Evolutionary conservation across 1,284 basidiomycete genomes (phyloP).

Genomic region (Neotropicomus parvogracilis): DNA sequence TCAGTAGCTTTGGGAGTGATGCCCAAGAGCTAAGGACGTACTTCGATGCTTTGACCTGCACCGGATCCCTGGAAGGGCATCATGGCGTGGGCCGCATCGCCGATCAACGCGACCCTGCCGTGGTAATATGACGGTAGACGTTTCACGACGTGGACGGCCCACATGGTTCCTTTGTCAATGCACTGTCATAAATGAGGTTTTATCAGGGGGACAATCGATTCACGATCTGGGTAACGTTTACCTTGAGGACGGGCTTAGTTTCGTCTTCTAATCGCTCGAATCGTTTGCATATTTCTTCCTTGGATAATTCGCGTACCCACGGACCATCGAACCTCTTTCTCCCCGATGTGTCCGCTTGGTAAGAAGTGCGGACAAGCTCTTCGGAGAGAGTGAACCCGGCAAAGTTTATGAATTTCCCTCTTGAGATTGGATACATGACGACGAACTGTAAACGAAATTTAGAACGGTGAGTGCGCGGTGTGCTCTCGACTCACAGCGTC

Average conservation of each 20-base stretch:
- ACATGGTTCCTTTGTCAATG: slow-evolving; percentile 39
- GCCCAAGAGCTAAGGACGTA: slow-evolving; percentile 16
- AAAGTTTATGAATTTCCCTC: slow-evolving; percentile 32
- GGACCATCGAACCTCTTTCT: slow-evolving; percentile 27
- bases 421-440: slow-evolving; percentile 31
- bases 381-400: slow-evolving; percentile 31
- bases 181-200: slow-evolving; percentile 26
- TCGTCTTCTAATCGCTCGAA: slow-evolving; percentile 33
- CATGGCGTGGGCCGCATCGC: slow-evolving; percentile 60
- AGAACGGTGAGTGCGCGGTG: neutral
- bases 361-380: slow-evolving; percentile 26
- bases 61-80: slow-evolving; percentile 53
- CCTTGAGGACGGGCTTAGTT: slow-evolving; percentile 25
- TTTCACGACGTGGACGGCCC: slow-evolving; percentile 48
- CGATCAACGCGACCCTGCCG: slow-evolving; percentile 44
- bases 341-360: slow-evolving; percentile 17
- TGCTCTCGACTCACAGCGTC: slow-evolving; percentile 21
- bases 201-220: neutral
- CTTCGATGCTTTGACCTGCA: slow-evolving; percentile 56
- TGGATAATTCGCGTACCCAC: slow-evolving; percentile 32
- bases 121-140: slow-evolving; percentile 39
- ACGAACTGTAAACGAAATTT: slow-evolving; percentile 18
- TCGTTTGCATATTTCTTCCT: slow-evolving; percentile 24
- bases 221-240: slow-evolving; percentile 3
- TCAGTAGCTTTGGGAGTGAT: too few relatives aligned